Conservation (phyloP, 352 stramenopile species). For the Globisporangium apiculatum region DNA sequence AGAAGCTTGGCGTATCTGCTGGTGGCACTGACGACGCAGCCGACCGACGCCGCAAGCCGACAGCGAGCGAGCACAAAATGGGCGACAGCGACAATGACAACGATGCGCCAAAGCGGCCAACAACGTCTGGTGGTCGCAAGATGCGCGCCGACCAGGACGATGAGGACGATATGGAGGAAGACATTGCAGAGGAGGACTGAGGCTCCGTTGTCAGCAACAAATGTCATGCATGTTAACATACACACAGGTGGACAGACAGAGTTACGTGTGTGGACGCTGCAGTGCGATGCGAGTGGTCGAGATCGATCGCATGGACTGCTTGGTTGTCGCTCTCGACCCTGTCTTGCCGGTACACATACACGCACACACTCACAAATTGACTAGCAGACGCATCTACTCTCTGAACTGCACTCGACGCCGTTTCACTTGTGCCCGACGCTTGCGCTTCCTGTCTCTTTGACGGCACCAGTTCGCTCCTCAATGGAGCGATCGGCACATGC, state of each 20-base stretch:
- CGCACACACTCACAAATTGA: neutral
- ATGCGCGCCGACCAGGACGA: conserved; percentile 25
- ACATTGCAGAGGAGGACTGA: conserved; percentile 67
- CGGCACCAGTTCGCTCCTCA: neutral
- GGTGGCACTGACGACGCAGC: conserved; percentile 10
- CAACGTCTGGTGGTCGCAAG: conserved; percentile 18
- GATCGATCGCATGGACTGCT: neutral
- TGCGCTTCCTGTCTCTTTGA: too few species aligned
- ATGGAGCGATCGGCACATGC: neutral
- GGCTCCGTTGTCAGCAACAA: neutral
- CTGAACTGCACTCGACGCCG: neutral
- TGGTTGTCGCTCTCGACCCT: neutral
- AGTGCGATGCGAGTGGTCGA: neutral
- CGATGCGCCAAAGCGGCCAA: conserved; percentile 10
- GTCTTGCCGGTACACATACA: neutral
- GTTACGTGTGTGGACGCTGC: neutral
- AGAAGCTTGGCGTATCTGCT: conserved; percentile 28
- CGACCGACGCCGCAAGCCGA: conserved; percentile 15
- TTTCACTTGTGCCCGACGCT: neutral
- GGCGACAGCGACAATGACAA: conserved; percentile 2
- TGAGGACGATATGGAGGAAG: conserved; percentile 76
- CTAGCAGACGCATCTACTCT: neutral
- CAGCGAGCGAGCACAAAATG: conserved; percentile 28
- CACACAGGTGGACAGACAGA: too few species aligned
- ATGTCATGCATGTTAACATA: neutral